Evolutionary conservation across 2,329 filamentous ascomycete species (phyloP).

Genomic region (Fusarium transvaalense): DNA sequence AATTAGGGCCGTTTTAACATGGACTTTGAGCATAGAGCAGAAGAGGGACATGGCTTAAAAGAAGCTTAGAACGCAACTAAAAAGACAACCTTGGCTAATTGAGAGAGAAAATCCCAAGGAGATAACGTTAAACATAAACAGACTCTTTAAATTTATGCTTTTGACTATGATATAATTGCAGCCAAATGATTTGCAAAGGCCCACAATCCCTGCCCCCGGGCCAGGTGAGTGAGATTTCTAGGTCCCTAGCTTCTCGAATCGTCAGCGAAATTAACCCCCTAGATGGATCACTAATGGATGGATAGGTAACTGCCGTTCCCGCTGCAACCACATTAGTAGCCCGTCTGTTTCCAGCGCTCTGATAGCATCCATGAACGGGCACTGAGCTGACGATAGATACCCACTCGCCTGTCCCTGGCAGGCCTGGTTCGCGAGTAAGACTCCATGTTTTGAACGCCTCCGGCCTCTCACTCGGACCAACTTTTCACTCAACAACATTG

Average conservation of each 20-base stretch:
- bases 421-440: not conserved
- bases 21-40: constrained; percentile 16
- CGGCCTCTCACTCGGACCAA: constrained; percentile 35
- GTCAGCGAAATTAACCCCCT: constrained; percentile 10
- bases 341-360: constrained; percentile 22
- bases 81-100: constrained; percentile 6
- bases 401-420: constrained; percentile 11
- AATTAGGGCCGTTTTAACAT: constrained; percentile 9
- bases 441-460: constrained; percentile 27
- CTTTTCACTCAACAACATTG: constrained; percentile 3
- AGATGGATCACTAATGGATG: not conserved
- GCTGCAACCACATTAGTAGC: constrained; percentile 28
- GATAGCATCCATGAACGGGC: not conserved
- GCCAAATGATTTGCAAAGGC: constrained; percentile 27
- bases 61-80: not conserved
- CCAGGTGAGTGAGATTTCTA: not conserved
- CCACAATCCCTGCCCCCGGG: too few species aligned
- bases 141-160: not conserved
- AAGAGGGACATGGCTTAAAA: constrained; percentile 7
- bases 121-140: not conserved
- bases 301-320: constrained; percentile 27
- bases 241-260: constrained; percentile 33
- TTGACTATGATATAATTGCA: constrained; percentile 13
- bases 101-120: too few species aligned
- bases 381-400: constrained; percentile 13